Percentiles rank a stretch among this genome's conserved stretches.
Conservation (phyloP, 164 flowering plant genomes). For the Vitis labrusca region DNA sequence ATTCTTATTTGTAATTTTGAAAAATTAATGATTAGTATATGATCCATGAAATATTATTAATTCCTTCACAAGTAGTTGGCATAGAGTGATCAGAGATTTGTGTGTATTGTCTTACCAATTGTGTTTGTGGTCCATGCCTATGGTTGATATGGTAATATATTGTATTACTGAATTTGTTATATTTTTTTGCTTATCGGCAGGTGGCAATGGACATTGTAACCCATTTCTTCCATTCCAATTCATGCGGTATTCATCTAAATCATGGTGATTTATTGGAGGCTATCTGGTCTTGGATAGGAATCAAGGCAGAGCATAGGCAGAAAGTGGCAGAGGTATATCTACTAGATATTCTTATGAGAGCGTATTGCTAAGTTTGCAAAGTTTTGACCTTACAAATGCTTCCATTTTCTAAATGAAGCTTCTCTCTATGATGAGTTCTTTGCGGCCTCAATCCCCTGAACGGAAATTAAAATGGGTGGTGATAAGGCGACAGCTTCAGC, state of each 20-base stretch:
- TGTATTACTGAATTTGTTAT: neutral
- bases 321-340: constrained; percentile 83
- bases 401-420: constrained; percentile 47
- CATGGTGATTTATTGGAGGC: constrained; percentile 79
- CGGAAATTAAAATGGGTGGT: constrained; percentile 83
- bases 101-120: neutral
- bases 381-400: constrained; percentile 11
- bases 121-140: neutral
- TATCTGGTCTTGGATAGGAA: constrained; percentile 92
- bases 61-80: no score
- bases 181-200: constrained; percentile 34
- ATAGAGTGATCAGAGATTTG: no score
- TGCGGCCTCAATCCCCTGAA: constrained; percentile 80
- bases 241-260: constrained; percentile 81
- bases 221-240: constrained; percentile 46
- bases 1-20: no score
- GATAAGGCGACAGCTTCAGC: constrained; percentile 83
- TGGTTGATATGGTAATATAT: neutral
- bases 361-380: neutral
- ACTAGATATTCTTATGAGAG: neutral
- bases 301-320: constrained; percentile 63
- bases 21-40: no score
- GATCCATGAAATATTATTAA: no score
- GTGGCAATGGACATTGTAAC: constrained; percentile 69
- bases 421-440: constrained; percentile 71